Percentiles rank a stretch among this genome's conserved stretches.
These are phyloP conservation scores for Termitomyces bulborhizus DNA, from an alignment of 768 basidiomycete genomes.

Conservation along the genomic window DNA sequence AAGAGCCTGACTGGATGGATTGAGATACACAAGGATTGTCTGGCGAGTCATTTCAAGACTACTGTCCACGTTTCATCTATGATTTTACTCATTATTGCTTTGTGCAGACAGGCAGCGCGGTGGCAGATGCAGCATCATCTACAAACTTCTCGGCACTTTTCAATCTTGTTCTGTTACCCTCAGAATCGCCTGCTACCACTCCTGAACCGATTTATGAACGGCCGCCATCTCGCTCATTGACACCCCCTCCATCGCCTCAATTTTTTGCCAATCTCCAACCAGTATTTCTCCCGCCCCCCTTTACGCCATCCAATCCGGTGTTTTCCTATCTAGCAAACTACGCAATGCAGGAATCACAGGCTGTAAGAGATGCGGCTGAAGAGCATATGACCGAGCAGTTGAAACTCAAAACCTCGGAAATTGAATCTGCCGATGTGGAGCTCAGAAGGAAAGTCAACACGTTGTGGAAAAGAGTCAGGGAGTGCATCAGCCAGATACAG, in stretches of 20 bases:
- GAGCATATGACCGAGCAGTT: conserved; percentile 48
- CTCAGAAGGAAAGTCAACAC: conserved; percentile 53
- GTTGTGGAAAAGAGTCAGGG: conserved; percentile 57
- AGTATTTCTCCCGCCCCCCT: conserved; percentile 71
- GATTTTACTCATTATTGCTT: conserved; percentile 6
- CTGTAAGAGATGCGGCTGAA: conserved; percentile 51
- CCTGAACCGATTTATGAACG: conserved; percentile 19
- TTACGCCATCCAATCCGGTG: conserved; percentile 67
- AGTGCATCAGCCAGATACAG: conserved; percentile 38
- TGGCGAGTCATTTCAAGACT: conserved; percentile 44
- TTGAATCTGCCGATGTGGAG: conserved; percentile 48
- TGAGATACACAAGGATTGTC: conserved; percentile 56
- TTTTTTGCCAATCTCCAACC: conserved; percentile 51
- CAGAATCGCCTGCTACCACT: conserved; percentile 19
- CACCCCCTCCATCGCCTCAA: conserved; percentile 22
- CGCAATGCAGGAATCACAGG: conserved; percentile 50
- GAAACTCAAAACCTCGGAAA: conserved; percentile 45
- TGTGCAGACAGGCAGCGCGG: conserved; percentile 31
- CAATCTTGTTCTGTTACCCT: conserved; percentile 36
- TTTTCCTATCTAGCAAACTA: conserved; percentile 59
- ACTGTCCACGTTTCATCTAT: conserved; percentile 5
- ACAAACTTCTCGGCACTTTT: conserved; percentile 39
- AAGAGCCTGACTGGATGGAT: conserved; percentile 69
- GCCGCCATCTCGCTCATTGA: conserved; percentile 18
- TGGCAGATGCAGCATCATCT: conserved; percentile 32